Evolutionary conservation across 2,329 filamentous ascomycete genomes (phyloP).

Genomic region (Aureobasidium sp.): DNA sequence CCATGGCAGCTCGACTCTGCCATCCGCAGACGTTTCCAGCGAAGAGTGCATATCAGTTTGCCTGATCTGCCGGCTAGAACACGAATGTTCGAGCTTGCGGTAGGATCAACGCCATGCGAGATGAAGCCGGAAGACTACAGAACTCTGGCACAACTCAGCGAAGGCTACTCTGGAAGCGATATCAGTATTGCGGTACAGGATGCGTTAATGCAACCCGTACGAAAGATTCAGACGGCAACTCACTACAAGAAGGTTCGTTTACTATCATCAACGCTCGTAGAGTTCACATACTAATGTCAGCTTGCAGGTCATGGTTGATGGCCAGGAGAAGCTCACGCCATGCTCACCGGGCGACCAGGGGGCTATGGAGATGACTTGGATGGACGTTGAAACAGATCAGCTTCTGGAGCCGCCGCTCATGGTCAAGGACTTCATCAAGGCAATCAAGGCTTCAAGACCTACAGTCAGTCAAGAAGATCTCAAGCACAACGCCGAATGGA

Average conservation of each 20-base stretch:
- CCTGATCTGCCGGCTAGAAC: constrained; percentile 82
- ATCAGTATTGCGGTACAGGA: constrained; percentile 94
- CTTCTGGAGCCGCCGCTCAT: constrained; percentile 79
- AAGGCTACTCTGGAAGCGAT: constrained; percentile 94
- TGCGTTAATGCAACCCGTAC: constrained; percentile 92
- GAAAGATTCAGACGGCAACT: constrained; percentile 94
- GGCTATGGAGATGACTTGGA: constrained; percentile 90
- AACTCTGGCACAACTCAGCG: constrained; percentile 70
- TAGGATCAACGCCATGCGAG: constrained; percentile 88
- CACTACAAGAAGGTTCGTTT: constrained; percentile 82
- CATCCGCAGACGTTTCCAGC: constrained; percentile 91
- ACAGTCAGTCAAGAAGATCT: constrained; percentile 88
- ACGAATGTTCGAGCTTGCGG: constrained; percentile 89
- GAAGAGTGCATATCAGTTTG: constrained; percentile 89
- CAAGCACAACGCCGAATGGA: constrained; percentile 82
- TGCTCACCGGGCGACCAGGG: constrained; percentile 87
- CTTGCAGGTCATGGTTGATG: constrained; percentile 62
- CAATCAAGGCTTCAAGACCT: constrained; percentile 78
- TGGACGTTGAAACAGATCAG: constrained; percentile 73
- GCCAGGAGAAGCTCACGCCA: constrained; percentile 64
- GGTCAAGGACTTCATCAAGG: constrained; percentile 88
- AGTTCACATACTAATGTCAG: background rate
- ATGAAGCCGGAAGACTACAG: constrained; percentile 72
- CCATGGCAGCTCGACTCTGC: constrained; percentile 97
- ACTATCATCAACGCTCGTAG: background rate